Percentiles rank a stretch among this genome's conserved stretches.
phyloP scores from a whole-genome alignment of 768 basidiomycete genomes.

The Rhodocollybia butyracea region DNA sequence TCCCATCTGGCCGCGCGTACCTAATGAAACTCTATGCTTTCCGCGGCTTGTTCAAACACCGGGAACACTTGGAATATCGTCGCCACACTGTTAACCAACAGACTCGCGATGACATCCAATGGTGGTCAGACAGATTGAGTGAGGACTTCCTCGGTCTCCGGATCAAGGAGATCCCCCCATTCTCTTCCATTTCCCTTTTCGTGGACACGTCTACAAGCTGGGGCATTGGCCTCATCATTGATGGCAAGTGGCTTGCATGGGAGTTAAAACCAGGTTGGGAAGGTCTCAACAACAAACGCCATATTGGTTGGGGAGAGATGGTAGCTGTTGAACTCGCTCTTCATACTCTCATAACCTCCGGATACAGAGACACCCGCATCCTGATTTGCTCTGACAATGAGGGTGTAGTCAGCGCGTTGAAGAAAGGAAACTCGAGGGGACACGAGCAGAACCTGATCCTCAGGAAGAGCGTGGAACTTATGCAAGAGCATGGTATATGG shows the following conservation, averaged over 20 bases:
- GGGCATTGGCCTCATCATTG: constrained; percentile 37
- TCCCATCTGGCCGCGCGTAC: constrained; percentile 25
- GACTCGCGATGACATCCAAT: background rate
- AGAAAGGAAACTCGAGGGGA: constrained; percentile 19
- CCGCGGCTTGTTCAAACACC: constrained; percentile 17
- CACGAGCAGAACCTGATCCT: constrained; percentile 26
- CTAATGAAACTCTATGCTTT: constrained; percentile 27
- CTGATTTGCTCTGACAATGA: constrained; percentile 37
- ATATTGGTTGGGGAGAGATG: constrained; percentile 45
- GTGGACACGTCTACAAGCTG: constrained; percentile 37
- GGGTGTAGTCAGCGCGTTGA: constrained; percentile 33
- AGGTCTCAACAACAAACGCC: constrained; percentile 15
- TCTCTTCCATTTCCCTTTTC: constrained; percentile 24
- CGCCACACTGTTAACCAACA: background rate
- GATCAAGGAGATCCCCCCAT: constrained; percentile 8
- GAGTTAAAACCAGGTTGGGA: constrained; percentile 28
- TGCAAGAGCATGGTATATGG: constrained; percentile 17
- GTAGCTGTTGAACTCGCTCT: constrained; percentile 41
- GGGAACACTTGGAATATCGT: too few species aligned
- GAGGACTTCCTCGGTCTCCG: background rate
- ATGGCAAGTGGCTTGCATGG: constrained; percentile 38
- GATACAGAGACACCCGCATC: constrained; percentile 20
- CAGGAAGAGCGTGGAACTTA: constrained; percentile 21
- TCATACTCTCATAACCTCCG: constrained; percentile 22
- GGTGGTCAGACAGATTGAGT: background rate